Evolutionary conservation across 345 rosid genomes (phyloP).

Genomic region (Rhizophora apiculata): DNA sequence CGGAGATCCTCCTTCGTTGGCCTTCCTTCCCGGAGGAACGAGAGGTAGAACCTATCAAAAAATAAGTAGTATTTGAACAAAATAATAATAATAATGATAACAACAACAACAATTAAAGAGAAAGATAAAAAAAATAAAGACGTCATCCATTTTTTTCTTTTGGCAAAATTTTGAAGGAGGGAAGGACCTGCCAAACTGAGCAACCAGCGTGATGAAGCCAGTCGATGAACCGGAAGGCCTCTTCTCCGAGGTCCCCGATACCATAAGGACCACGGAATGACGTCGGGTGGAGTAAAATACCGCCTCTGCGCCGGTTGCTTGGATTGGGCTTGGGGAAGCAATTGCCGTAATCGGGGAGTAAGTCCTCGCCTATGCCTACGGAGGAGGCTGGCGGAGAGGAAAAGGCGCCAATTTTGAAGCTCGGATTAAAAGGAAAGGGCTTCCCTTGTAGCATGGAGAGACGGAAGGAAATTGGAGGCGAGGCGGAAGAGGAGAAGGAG

Average conservation of each 20-base stretch:
- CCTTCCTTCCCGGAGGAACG: conserved; percentile 76
- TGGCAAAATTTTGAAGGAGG: no score
- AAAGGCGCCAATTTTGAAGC: conserved; percentile 20
- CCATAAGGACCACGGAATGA: conserved; percentile 77
- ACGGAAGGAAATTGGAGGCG: conserved; percentile 9
- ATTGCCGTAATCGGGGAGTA: conserved; percentile 55
- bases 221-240: conserved; percentile 72
- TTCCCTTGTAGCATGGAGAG: conserved; percentile 3
- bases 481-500: conserved; percentile 5
- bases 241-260: conserved; percentile 82
- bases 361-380: conserved; percentile 54
- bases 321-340: conserved; percentile 54
- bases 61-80: not conserved
- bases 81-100: not conserved
- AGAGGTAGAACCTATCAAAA: conserved; percentile 87
- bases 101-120: not conserved
- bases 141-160: not conserved
- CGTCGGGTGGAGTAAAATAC: conserved; percentile 91
- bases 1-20: conserved; percentile 69
- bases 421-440: conserved; percentile 17
- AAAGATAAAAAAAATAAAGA: not conserved
- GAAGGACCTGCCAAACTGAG: conserved; percentile 84
- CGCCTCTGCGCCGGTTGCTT: conserved; percentile 55
- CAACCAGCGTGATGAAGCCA: conserved; percentile 86
- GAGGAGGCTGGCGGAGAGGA: conserved; percentile 20